These are phyloP conservation scores for Lipomyces oligophaga DNA, from an alignment of 805 yeast genomes.

Conservation along the genomic window DNA sequence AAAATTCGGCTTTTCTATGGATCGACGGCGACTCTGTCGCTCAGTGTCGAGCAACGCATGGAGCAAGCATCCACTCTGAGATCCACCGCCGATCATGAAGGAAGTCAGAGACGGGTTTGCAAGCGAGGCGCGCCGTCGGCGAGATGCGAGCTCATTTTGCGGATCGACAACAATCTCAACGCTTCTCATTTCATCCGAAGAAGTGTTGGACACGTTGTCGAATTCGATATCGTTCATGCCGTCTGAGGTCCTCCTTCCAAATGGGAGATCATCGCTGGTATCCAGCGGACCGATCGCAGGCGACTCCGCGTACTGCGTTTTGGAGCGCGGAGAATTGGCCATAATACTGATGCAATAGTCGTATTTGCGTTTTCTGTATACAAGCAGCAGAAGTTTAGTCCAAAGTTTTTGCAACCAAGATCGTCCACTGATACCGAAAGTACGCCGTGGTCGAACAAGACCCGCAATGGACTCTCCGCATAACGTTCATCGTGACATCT, in stretches of 20 bases:
- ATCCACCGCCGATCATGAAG: slow-evolving; percentile 4
- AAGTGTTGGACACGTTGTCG: slow-evolving; percentile 1
- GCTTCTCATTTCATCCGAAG: slow-evolving; percentile 7
- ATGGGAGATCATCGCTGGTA: neutral
- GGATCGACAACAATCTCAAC: slow-evolving; percentile 21
- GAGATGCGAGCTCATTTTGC: slow-evolving; percentile 1
- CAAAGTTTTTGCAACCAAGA: too few relatives aligned
- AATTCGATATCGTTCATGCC: neutral
- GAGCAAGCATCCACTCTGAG: slow-evolving; percentile 20
- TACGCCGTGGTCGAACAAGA: too few relatives aligned
- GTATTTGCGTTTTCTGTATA: too few relatives aligned
- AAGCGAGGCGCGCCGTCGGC: slow-evolving; percentile 23
- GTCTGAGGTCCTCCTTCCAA: too few relatives aligned
- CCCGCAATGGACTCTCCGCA: too few relatives aligned
- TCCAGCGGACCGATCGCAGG: neutral
- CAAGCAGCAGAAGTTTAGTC: too few relatives aligned
- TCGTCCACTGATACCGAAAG: too few relatives aligned
- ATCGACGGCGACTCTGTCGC: slow-evolving; percentile 19
- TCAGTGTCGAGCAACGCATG: slow-evolving; percentile 25
- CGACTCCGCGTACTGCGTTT: neutral
- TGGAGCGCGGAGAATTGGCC: too few relatives aligned
- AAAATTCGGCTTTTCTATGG: slow-evolving; percentile 3
- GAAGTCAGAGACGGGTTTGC: neutral
- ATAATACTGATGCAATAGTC: too few relatives aligned
- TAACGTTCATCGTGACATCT: too few relatives aligned